Percentiles rank a stretch among this genome's conserved stretches.
These are phyloP conservation scores for Starmera caribaea DNA, from an alignment of 805 yeast genomes.

Conservation along the genomic window DNA sequence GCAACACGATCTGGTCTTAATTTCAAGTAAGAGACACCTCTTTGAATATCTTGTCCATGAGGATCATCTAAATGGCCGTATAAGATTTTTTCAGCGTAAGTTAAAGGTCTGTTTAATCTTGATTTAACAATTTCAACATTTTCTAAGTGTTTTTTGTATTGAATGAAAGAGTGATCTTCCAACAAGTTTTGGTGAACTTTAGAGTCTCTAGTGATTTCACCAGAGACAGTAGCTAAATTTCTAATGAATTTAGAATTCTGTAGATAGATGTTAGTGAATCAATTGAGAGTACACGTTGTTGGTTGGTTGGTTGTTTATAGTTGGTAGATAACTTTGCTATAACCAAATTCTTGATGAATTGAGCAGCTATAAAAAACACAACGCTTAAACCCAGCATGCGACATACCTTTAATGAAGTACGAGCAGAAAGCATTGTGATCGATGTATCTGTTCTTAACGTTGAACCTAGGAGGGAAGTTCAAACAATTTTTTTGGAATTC, in stretches of 20 bases:
- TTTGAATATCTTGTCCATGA: constrained; percentile 70
- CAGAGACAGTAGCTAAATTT: constrained; percentile 31
- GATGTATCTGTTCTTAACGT: no score
- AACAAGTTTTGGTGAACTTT: constrained; percentile 73
- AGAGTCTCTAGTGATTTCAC: constrained; percentile 46
- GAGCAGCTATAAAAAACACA: no score
- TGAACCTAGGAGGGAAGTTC: no score
- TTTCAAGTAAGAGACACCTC: constrained; percentile 89
- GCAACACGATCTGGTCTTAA: constrained; percentile 97
- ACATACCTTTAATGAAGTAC: constrained; percentile 7
- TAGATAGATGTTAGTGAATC: not conserved
- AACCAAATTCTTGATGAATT: no score
- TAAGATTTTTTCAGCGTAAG: constrained; percentile 90
- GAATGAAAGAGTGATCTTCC: constrained; percentile 77
- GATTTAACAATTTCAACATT: constrained; percentile 77
- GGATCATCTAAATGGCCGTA: constrained; percentile 95
- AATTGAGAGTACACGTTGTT: not conserved
- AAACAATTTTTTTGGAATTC: no score
- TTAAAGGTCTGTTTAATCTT: constrained; percentile 80
- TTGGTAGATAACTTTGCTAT: no score
- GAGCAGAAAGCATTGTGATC: constrained; percentile 4
- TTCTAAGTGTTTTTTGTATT: constrained; percentile 86
- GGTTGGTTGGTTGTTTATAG: no score
- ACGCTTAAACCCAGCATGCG: no score
- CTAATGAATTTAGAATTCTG: constrained; percentile 18